phyloP scores from a whole-genome alignment of 2,329 filamentous ascomycete species.

The Cladosporium oxysporum region DNA sequence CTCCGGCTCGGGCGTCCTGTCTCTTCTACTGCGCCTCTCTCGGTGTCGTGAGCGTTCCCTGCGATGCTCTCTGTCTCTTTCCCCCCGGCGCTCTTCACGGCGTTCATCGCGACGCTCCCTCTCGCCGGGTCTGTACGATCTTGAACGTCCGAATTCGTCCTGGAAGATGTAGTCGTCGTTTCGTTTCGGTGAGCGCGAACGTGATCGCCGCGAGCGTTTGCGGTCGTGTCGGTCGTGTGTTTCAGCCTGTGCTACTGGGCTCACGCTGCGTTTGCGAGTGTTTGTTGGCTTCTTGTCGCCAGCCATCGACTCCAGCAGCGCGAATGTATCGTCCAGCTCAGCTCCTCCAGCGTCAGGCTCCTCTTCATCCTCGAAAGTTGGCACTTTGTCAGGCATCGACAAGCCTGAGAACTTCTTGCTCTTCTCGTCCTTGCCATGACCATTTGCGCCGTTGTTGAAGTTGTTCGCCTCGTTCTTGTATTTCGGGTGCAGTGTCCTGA shows the following conservation, averaged over 20 bases:
- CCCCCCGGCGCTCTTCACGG: background rate
- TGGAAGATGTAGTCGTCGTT: conserved; percentile 57
- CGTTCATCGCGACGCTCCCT: conserved; percentile 33
- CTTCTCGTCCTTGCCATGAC: conserved; percentile 64
- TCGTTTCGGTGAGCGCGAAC: conserved; percentile 53
- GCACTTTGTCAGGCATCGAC: conserved; percentile 76
- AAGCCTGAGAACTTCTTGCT: conserved; percentile 88
- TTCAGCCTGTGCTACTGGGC: conserved; percentile 53
- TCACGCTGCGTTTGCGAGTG: conserved; percentile 61
- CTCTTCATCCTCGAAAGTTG: conserved; percentile 54
- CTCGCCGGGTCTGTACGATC: conserved; percentile 42
- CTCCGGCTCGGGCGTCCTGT: conserved; percentile 68
- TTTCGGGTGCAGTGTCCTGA: conserved; percentile 87
- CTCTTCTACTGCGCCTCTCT: conserved; percentile 49
- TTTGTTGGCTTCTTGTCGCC: conserved; percentile 60
- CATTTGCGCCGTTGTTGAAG: conserved; percentile 30
- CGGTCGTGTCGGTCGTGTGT: conserved; percentile 45
- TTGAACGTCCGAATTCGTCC: conserved; percentile 59
- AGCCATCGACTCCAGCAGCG: conserved; percentile 83
- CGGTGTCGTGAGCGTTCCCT: conserved; percentile 40
- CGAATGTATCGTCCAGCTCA: conserved; percentile 85
- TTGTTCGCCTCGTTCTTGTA: conserved; percentile 62
- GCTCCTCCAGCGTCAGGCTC: conserved; percentile 36
- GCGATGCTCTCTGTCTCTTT: conserved; percentile 38
- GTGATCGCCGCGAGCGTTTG: conserved; percentile 44